Conservation (phyloP, 2,329 filamentous ascomycete species). For the Colletotrichum filicis region DNA sequence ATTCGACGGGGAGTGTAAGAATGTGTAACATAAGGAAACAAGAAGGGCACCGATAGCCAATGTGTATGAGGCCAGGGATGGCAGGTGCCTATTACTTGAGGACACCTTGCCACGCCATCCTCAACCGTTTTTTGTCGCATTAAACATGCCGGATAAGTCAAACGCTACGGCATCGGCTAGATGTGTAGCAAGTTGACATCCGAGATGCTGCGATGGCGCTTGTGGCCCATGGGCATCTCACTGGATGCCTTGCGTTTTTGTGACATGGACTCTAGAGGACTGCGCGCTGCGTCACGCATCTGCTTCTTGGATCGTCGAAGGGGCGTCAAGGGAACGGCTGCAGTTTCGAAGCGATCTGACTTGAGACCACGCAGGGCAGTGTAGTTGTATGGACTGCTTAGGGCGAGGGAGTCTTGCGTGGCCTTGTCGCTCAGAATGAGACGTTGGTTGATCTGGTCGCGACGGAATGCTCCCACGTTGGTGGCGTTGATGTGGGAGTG, state of each 20-base stretch:
- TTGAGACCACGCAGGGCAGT: constrained; percentile 72
- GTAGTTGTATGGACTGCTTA: constrained; percentile 69
- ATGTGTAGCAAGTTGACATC: constrained; percentile 62
- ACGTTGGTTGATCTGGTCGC: constrained; percentile 71
- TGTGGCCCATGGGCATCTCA: constrained; percentile 57
- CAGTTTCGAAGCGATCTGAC: constrained; percentile 72
- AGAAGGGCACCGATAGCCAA: constrained; percentile 15
- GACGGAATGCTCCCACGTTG: constrained; percentile 83
- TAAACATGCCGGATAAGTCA: constrained; percentile 14
- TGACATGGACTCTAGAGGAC: constrained; percentile 59
- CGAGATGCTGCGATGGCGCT: constrained; percentile 69
- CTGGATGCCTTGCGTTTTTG: constrained; percentile 67
- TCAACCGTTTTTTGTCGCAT: constrained; percentile 51
- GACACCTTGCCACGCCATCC: constrained; percentile 54
- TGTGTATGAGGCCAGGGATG: constrained; percentile 55
- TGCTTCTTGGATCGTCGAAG: constrained; percentile 67
- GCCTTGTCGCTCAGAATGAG: constrained; percentile 70
- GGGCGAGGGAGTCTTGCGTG: constrained; percentile 70
- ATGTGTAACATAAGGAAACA: constrained; percentile 35
- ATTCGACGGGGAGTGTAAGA: constrained; percentile 8
- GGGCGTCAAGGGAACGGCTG: constrained; percentile 75
- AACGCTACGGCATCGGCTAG: constrained; percentile 42
- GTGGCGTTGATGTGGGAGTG: constrained; percentile 72
- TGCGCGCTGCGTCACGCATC: constrained; percentile 56
- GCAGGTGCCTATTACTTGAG: constrained; percentile 38